Conservation (phyloP, 306 rosid species). For the Vachellia collinsii region DNA sequence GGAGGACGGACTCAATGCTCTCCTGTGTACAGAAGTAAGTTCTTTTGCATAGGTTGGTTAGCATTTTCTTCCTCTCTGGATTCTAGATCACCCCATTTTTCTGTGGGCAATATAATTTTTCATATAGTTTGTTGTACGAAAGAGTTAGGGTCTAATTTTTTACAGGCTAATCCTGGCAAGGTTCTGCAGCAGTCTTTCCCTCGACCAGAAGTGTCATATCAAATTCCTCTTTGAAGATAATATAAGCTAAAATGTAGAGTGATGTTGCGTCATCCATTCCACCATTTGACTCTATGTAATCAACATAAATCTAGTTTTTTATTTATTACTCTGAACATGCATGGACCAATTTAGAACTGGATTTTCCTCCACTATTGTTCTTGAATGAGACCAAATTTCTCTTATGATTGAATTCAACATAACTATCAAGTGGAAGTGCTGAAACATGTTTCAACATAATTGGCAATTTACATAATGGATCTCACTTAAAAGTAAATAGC, state of each 20-base stretch:
- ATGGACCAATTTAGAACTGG: conserved; percentile 21
- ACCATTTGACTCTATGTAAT: conserved; percentile 9
- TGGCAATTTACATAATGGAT: conserved; percentile 22
- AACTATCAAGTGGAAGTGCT: conserved; percentile 19
- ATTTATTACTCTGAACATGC: neutral
- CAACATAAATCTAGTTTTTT: conserved; percentile 7
- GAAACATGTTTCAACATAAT: conserved; percentile 24
- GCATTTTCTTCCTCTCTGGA: conserved; percentile 34
- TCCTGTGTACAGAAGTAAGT: conserved; percentile 86
- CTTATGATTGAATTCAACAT: conserved; percentile 27
- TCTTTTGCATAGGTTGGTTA: conserved; percentile 25
- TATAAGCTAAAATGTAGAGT: neutral
- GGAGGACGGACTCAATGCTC: conserved; percentile 94
- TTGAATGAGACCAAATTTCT: conserved; percentile 1
- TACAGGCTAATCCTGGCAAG: conserved; percentile 3
- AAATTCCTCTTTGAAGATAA: conserved; percentile 22
- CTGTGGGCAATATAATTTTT: neutral
- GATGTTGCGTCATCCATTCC: conserved; percentile 9
- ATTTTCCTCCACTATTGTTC: conserved; percentile 23
- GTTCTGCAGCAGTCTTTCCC: conserved; percentile 17
- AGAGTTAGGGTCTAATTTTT: conserved; percentile 1
- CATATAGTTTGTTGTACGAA: conserved; percentile 1
- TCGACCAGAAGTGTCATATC: neutral
- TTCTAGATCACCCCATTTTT: conserved; percentile 11
- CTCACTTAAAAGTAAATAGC: neutral